phyloP scores from a whole-genome alignment of 1,284 basidiomycete genomes.

The Ceratobasidium sp. region DNA sequence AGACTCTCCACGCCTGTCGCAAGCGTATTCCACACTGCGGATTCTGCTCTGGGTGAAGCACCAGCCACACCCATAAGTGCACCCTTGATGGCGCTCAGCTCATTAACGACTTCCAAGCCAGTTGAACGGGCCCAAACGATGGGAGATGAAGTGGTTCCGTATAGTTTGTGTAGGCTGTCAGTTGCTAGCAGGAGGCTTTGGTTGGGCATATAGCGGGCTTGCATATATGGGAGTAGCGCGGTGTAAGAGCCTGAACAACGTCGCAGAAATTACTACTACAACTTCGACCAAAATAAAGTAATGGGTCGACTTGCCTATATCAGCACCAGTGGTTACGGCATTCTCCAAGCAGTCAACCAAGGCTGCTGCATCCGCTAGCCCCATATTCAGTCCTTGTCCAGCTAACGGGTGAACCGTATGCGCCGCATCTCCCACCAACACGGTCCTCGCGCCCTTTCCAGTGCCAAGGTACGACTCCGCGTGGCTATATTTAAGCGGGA shows the following conservation, averaged over 20 bases:
- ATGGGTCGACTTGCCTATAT: constrained; percentile 68
- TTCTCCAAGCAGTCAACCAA: constrained; percentile 71
- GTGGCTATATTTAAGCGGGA: constrained; percentile 90
- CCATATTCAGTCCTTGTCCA: constrained; percentile 95
- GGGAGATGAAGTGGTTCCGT: constrained; percentile 70
- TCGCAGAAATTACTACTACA: background rate
- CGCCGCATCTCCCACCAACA: constrained; percentile 94
- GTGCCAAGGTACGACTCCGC: constrained; percentile 88
- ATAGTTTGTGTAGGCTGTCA: constrained; percentile 91
- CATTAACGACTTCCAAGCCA: constrained; percentile 91
- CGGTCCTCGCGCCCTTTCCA: constrained; percentile 73
- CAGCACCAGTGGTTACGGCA: constrained; percentile 71
- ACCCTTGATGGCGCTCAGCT: constrained; percentile 82
- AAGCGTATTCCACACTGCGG: constrained; percentile 54
- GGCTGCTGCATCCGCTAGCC: constrained; percentile 84
- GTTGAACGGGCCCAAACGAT: constrained; percentile 87
- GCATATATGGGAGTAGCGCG: constrained; percentile 78
- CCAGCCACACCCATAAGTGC: constrained; percentile 87
- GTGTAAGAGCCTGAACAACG: constrained; percentile 73
- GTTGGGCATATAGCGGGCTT: constrained; percentile 84
- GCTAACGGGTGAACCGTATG: constrained; percentile 97
- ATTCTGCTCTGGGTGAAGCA: constrained; percentile 45
- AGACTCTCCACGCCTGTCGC: constrained; percentile 57
- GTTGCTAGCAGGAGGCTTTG: constrained; percentile 84
- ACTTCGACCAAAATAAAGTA: background rate